A percentile compares a stretch with the other conserved stretches of the same genome.
Conservation (phyloP, 2,329 filamentous ascomycete species). For the Plectosphaerella sp. region DNA sequence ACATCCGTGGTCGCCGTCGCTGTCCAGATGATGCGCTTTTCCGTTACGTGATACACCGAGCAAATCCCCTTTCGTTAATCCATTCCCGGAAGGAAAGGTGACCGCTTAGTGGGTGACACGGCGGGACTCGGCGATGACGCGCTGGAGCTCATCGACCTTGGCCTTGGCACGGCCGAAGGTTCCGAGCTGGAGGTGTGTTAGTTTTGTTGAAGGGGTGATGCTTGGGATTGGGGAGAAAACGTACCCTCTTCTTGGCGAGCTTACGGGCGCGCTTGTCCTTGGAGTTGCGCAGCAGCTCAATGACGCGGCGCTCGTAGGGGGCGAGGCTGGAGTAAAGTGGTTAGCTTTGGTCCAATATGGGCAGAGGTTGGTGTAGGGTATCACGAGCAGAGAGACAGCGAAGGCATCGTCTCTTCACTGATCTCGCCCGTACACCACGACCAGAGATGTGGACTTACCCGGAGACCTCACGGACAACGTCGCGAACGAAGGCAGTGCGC, state of each 20-base stretch:
- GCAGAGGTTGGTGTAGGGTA: not conserved
- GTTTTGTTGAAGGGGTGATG: constrained; percentile 6
- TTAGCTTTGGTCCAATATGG: constrained; percentile 19
- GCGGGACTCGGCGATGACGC: constrained; percentile 95
- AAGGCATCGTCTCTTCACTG: not conserved
- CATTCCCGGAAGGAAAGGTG: constrained; percentile 1
- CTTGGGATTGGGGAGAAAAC: constrained; percentile 27
- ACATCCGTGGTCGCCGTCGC: not conserved
- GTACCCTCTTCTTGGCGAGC: constrained; percentile 97
- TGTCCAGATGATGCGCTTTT: not conserved
- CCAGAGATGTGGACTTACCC: constrained; percentile 56
- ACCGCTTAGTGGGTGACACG: constrained; percentile 52
- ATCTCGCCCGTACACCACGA: not conserved
- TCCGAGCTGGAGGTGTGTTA: constrained; percentile 64
- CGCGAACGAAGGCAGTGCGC: constrained; percentile 93
- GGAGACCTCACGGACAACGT: constrained; percentile 97
- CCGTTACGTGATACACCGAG: not conserved
- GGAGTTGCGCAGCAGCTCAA: constrained; percentile 97
- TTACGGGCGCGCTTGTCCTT: constrained; percentile 99
- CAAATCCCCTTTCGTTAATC: not conserved
- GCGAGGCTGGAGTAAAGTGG: constrained; percentile 56
- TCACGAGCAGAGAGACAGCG: not conserved
- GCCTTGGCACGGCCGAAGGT: constrained; percentile 98
- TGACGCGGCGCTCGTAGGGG: constrained; percentile 96
- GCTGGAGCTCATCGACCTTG: constrained; percentile 99